Conservation (phyloP, 805 yeast genomes). For the Jamesozyma lodderae region DNA sequence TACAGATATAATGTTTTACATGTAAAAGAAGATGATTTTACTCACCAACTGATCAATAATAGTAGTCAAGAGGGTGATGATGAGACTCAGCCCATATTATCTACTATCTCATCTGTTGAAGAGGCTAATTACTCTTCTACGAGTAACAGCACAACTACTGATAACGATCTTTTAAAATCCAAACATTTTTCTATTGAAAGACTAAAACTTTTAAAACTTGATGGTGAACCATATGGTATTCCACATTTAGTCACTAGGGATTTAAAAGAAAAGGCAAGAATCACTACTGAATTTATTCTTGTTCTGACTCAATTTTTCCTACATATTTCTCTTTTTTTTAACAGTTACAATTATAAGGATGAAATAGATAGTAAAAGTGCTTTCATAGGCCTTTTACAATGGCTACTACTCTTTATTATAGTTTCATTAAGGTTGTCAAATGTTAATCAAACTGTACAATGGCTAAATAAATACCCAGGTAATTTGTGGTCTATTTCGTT, state of each 20-base stretch:
- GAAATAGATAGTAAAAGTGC: conserved; percentile 15
- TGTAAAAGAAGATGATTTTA: conserved; percentile 10
- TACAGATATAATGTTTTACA: conserved; percentile 14
- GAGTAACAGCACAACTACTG: conserved; percentile 4
- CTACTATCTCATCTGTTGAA: conserved; percentile 4
- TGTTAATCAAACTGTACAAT: conserved; percentile 24
- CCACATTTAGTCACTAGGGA: conserved; percentile 41
- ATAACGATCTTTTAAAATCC: conserved; percentile 31
- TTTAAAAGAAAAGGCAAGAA: conserved; percentile 44
- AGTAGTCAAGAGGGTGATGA: conserved; percentile 6
- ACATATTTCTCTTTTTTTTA: conserved; percentile 27
- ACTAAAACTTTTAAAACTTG: conserved; percentile 43
- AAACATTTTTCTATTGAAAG: conserved; percentile 59
- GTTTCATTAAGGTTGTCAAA: conserved; percentile 31
- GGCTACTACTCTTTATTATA: conserved; percentile 27
- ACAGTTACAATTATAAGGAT: conserved; percentile 1
- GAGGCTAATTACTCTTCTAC: background rate
- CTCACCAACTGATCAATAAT: conserved; percentile 13
- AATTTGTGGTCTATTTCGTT: conserved; percentile 57
- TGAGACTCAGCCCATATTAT: conserved; percentile 19
- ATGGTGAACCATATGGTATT: conserved; percentile 55
- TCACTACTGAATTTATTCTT: conserved; percentile 40
- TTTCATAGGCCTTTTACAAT: conserved; percentile 18
- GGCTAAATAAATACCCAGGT: conserved; percentile 34
- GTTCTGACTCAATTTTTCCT: conserved; percentile 35